These are phyloP conservation scores for Poteriospumella lacustris DNA, from an alignment of 108 stramenopile species.

Conservation along the genomic window DNA sequence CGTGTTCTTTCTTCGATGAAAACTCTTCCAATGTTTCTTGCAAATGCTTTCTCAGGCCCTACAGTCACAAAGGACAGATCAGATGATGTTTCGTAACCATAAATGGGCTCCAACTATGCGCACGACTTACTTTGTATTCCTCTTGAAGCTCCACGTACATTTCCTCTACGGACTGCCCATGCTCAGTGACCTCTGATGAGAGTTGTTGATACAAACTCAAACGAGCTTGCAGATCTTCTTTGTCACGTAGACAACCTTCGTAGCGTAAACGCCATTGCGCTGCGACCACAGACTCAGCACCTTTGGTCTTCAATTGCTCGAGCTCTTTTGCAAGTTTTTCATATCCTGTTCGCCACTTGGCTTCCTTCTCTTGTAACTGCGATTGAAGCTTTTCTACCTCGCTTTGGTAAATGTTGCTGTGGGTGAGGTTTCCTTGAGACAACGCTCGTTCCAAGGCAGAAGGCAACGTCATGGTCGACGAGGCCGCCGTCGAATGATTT, in stretches of 20 bases:
- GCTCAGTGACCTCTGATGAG: not conserved
- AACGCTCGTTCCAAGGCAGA: not conserved
- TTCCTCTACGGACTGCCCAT: not conserved
- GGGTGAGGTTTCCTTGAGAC: not conserved
- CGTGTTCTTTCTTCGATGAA: no score
- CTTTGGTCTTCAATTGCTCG: conserved; percentile 67
- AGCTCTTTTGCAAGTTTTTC: conserved; percentile 71
- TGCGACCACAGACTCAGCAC: conserved; percentile 76
- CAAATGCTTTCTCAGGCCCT: no score
- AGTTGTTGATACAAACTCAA: conserved; percentile 41
- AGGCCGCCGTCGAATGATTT: no score
- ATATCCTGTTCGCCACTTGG: conserved; percentile 79
- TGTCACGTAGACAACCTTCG: conserved; percentile 70
- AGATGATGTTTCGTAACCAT: no score
- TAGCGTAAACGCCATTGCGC: conserved; percentile 85
- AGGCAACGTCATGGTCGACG: not conserved
- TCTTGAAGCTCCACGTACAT: not conserved
- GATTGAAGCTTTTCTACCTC: not conserved
- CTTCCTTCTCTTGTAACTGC: conserved; percentile 43
- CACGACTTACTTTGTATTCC: conserved; percentile 3
- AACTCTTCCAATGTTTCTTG: no score
- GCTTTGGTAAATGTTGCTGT: not conserved
- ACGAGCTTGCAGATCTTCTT: conserved; percentile 63
- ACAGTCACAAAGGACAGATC: no score
- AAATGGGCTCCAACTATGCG: no score